Percentiles rank a stretch among this genome's conserved stretches.
phyloP scores from a whole-genome alignment of 441 rosid genomes.

The Brassica hybrid region DNA sequence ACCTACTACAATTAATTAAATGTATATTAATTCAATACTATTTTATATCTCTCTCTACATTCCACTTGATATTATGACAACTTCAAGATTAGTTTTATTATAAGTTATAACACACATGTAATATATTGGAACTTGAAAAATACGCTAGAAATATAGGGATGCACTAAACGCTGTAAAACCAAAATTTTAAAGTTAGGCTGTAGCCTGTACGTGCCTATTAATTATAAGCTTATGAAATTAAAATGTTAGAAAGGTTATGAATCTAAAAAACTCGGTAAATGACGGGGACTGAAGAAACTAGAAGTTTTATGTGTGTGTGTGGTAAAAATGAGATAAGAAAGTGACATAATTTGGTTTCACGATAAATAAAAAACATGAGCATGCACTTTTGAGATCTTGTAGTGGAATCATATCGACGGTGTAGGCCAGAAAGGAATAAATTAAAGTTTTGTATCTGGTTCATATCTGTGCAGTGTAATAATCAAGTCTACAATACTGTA shows the following conservation, averaged over 20 bases:
- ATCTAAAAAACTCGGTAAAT: constrained; percentile 9
- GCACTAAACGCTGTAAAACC: constrained; percentile 19
- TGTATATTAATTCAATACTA: constrained; percentile 31
- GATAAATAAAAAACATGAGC: constrained; percentile 36
- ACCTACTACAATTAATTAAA: constrained; percentile 40
- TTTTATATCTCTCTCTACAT: constrained; percentile 12
- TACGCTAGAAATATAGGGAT: constrained; percentile 32
- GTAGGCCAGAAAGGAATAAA: constrained; percentile 43
- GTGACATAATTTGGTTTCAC: constrained; percentile 28
- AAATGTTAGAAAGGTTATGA: background rate
- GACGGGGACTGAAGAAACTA: constrained; percentile 12
- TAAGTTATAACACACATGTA: constrained; percentile 26
- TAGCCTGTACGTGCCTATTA: background rate
- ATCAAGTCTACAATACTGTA: constrained; percentile 15
- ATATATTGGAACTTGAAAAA: constrained; percentile 43
- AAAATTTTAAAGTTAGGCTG: background rate
- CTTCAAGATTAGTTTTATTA: constrained; percentile 35
- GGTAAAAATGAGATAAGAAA: constrained; percentile 23
- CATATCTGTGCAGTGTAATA: constrained; percentile 38
- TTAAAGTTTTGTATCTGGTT: constrained; percentile 38
- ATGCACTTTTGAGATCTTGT: constrained; percentile 47
- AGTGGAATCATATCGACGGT: constrained; percentile 46
- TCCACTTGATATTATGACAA: constrained; percentile 35
- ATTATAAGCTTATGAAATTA: background rate
- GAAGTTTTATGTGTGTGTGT: background rate